Evolutionary conservation across 495 filamentous ascomycete species (phyloP).

Genomic region (Parathielavia hyrcaniae): DNA sequence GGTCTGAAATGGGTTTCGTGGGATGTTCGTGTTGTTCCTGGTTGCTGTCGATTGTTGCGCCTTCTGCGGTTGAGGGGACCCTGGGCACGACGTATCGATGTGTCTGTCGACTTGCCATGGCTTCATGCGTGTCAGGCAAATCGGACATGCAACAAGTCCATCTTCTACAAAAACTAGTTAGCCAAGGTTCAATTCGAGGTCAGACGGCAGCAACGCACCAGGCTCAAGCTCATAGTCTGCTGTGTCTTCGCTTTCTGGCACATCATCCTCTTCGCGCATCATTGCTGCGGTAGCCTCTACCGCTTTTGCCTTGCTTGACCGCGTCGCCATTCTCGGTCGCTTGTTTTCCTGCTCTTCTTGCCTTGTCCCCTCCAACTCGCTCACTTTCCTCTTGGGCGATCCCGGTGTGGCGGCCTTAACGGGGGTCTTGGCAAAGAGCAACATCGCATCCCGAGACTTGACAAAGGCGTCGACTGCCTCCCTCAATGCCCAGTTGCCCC

Average conservation of each 20-base stretch:
- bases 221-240: slow-evolving; percentile 30
- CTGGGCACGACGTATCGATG: slow-evolving; percentile 57
- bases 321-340: slow-evolving; percentile 41
- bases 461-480: slow-evolving; percentile 79
- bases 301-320: slow-evolving; percentile 37
- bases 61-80: slow-evolving; percentile 30
- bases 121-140: slow-evolving; percentile 74
- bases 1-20: slow-evolving; percentile 8
- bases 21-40: slow-evolving; percentile 21
- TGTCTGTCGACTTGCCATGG: slow-evolving; percentile 64
- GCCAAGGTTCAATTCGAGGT: not conserved
- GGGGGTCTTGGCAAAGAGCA: slow-evolving; percentile 53
- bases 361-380: slow-evolving; percentile 42
- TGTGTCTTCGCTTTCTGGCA: slow-evolving; percentile 26
- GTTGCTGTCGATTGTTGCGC: slow-evolving; percentile 3
- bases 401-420: not conserved
- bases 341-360: slow-evolving; percentile 32
- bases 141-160: slow-evolving; percentile 74
- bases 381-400: slow-evolving; percentile 47
- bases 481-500: slow-evolving; percentile 75
- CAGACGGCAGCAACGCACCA: slow-evolving; percentile 17
- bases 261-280: slow-evolving; percentile 33
- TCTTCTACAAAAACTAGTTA: slow-evolving; percentile 48
- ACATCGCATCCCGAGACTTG: slow-evolving; percentile 52
- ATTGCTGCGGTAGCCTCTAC: slow-evolving; percentile 34